Evolutionary conservation across 2,329 filamentous ascomycete genomes (phyloP).

Genomic region (Arachnomyces sp.): DNA sequence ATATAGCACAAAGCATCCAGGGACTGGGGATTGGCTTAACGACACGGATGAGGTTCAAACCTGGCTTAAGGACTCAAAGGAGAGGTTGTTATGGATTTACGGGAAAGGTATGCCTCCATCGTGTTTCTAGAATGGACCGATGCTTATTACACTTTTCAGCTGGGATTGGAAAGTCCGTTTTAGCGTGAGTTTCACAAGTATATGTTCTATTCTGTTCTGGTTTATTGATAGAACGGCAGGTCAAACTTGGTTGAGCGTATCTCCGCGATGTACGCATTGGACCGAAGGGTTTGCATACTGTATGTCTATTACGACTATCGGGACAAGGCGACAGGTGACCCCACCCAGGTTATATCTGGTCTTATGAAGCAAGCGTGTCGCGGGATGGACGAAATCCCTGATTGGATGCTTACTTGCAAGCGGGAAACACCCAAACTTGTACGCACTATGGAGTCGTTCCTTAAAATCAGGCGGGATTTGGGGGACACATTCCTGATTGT

Average conservation of each 20-base stretch:
- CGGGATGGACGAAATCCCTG: neutral
- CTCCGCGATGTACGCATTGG: neutral
- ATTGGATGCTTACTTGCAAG: neutral
- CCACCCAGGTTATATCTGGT: neutral
- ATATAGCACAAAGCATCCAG: conserved; percentile 1
- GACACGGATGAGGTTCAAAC: neutral
- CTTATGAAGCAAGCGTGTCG: conserved; percentile 1
- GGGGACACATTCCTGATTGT: neutral
- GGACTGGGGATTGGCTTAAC: conserved; percentile 1
- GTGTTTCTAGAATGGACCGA: neutral
- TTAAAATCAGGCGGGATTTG: neutral
- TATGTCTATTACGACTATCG: conserved; percentile 3
- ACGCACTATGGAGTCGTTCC: conserved; percentile 1
- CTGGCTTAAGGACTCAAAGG: neutral
- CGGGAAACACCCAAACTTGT: neutral
- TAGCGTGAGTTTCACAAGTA: conserved; percentile 2
- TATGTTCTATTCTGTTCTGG: neutral
- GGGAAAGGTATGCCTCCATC: neutral
- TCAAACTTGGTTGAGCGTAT: conserved; percentile 4
- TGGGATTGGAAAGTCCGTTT: conserved; percentile 2
- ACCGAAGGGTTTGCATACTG: neutral
- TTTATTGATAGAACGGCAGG: neutral
- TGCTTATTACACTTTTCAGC: neutral
- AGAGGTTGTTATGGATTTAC: conserved; percentile 3
- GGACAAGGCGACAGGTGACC: neutral